Evolutionary conservation across 177 flowering plant genomes (phyloP).

Genomic region (Vitis hybrid): DNA sequence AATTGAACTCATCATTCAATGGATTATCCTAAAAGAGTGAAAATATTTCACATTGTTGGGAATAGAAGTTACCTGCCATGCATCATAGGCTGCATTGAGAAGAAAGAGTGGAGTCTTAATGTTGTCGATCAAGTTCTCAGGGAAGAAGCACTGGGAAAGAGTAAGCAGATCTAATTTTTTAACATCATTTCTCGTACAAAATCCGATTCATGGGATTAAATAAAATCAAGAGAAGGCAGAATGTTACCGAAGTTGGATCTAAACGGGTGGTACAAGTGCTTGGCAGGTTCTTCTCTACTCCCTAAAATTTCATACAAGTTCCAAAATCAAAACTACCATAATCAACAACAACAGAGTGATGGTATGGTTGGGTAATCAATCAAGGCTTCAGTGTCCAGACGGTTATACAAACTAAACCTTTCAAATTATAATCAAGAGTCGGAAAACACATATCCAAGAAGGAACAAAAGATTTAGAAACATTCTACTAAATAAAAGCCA

Average conservation of each 20-base stretch:
- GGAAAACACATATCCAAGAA: too few relatives aligned
- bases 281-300: conserved; percentile 60
- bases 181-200: neutral
- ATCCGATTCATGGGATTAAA: neutral
- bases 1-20: neutral
- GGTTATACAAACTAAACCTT: too few relatives aligned
- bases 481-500: too few relatives aligned
- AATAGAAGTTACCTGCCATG: conserved; percentile 76
- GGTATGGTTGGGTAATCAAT: too few relatives aligned
- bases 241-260: conserved; percentile 74
- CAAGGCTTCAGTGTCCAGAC: neutral
- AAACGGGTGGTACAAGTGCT: conserved; percentile 60
- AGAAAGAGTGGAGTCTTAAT: conserved; percentile 81
- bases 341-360: too few relatives aligned
- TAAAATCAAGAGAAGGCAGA: neutral
- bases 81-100: conserved; percentile 92
- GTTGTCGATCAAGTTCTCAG: conserved; percentile 71
- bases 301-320: conserved; percentile 34
- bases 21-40: neutral
- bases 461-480: too few relatives aligned
- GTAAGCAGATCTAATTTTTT: neutral
- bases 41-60: neutral
- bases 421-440: neutral
- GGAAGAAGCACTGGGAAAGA: conserved; percentile 86
- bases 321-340: neutral